Evolutionary conservation across 1,284 basidiomycete species (phyloP), one percentile per base, ranked within the genome.

Genomic region (Schizophyllum amplum): DNA sequence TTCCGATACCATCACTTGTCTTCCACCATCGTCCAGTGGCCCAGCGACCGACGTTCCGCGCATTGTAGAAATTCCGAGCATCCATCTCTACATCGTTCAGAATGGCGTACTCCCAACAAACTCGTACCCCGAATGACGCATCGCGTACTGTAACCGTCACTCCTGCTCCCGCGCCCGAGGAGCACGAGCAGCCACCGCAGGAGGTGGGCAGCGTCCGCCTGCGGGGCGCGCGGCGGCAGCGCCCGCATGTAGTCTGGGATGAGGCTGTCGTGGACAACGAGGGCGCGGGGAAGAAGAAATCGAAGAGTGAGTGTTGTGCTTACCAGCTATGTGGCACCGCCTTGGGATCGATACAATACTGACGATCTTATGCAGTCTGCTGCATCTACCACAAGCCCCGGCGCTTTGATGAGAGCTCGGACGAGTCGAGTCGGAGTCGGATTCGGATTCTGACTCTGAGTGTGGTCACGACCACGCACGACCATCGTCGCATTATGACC

Each of bases 181-280:
- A 65, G 25, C 58, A 26, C 72, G 71, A 13, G 70, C 66, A 22
- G 62, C 61, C 6, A 60, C 57, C 21, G 62, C 59, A 11, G 63
- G 64, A 23, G 64, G 65, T 77, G 1, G 82, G 82, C 4, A 72
- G 79, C 1, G 72, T 89, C 50, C 76, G 73, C 54, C 75, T 90
- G 25, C 75, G 81, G 20, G 87, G 78, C 2, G 71, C 73, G 1
- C 69, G 71, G 57, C 71, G 72, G 26, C 65, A 69, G 25, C 68
- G 74, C 17, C 81, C 75, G 46, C 72, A 76, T 21, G 90, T 93
- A 0, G 80, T 78, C 1, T 94, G 91, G 92, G 76, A 73, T 22
- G 84, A 89, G n/a, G 85, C 83, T 58, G 87, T 90, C 1, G 77
- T 94, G 1, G 91, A 94, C 66, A 94, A 94, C 62, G 91, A 94